Evolutionary conservation across 768 basidiomycete species (phyloP).

Genomic region (Naganishia randhawae): DNA sequence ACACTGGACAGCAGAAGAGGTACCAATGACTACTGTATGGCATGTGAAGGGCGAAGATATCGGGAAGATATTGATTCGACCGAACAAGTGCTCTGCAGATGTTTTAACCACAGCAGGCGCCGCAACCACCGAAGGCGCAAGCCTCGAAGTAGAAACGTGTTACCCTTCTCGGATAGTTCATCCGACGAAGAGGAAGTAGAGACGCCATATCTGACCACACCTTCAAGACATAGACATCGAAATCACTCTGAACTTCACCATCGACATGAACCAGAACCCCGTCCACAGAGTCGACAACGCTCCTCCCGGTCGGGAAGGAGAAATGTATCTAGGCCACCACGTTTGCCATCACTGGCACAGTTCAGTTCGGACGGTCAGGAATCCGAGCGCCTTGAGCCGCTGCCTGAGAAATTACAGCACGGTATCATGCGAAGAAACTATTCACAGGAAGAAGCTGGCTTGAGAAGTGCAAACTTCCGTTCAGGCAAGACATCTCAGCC

Average conservation of each 20-base stretch:
- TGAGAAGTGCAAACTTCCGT: background rate
- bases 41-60: background rate
- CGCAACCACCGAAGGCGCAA: background rate
- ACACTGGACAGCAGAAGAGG: no score
- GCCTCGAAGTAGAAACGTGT: background rate
- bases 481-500: background rate
- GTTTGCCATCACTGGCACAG: conserved; percentile 2
- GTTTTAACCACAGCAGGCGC: background rate
- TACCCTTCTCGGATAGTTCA: background rate
- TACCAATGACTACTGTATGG: background rate
- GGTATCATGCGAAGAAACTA: background rate
- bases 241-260: background rate
- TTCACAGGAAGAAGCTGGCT: background rate
- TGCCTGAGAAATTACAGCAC: background rate
- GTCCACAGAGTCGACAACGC: background rate
- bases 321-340: conserved; percentile 4
- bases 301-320: background rate
- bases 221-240: background rate
- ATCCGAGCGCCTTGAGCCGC: background rate
- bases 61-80: background rate
- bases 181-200: conserved; percentile 4
- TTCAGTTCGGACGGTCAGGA: background rate
- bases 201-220: background rate
- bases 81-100: background rate
- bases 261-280: background rate